phyloP scores from a whole-genome alignment of 1,284 basidiomycete genomes.

The Cryptococcus deneoformans region DNA sequence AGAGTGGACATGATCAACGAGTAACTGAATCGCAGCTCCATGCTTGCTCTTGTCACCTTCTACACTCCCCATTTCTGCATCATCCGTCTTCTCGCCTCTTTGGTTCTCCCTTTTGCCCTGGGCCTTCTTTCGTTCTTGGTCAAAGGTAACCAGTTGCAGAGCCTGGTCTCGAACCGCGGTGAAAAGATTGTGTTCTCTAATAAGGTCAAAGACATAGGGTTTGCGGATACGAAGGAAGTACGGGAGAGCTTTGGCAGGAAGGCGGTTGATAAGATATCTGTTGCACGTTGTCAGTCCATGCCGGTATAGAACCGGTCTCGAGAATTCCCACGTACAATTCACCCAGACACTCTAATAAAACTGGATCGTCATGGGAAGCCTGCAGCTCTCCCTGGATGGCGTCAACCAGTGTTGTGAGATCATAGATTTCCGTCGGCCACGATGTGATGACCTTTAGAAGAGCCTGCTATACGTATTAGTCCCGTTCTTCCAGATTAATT shows the following conservation, averaged over 20 bases:
- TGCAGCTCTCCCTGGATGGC: slow-evolving; percentile 82
- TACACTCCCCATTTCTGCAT: slow-evolving; percentile 14
- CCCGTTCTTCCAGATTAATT: slow-evolving; percentile 3
- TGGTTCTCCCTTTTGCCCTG: slow-evolving; percentile 45
- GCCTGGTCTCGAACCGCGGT: slow-evolving; percentile 94
- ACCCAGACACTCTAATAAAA: slow-evolving; percentile 88
- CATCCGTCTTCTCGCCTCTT: not conserved
- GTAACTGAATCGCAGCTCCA: slow-evolving; percentile 71
- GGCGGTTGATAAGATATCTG: slow-evolving; percentile 79
- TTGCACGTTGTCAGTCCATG: not conserved
- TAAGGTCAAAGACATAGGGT: slow-evolving; percentile 91
- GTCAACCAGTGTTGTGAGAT: slow-evolving; percentile 78
- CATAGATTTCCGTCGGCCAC: slow-evolving; percentile 92
- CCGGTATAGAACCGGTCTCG: not conserved
- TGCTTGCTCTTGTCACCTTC: slow-evolving; percentile 41
- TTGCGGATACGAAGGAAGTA: slow-evolving; percentile 82
- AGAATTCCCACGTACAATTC: slow-evolving; percentile 64
- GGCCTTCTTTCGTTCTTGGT: slow-evolving; percentile 63
- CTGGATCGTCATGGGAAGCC: slow-evolving; percentile 57
- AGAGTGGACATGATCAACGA: slow-evolving; percentile 93
- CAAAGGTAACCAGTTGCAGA: slow-evolving; percentile 87
- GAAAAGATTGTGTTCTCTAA: slow-evolving; percentile 90
- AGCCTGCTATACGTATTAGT: slow-evolving; percentile 52
- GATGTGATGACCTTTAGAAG: slow-evolving; percentile 73
- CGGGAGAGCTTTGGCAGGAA: slow-evolving; percentile 89